Percentiles rank a stretch among this genome's conserved stretches.
Conservation (phyloP, 768 basidiomycete species). For the Hygrophoropsis aurantiaca region DNA sequence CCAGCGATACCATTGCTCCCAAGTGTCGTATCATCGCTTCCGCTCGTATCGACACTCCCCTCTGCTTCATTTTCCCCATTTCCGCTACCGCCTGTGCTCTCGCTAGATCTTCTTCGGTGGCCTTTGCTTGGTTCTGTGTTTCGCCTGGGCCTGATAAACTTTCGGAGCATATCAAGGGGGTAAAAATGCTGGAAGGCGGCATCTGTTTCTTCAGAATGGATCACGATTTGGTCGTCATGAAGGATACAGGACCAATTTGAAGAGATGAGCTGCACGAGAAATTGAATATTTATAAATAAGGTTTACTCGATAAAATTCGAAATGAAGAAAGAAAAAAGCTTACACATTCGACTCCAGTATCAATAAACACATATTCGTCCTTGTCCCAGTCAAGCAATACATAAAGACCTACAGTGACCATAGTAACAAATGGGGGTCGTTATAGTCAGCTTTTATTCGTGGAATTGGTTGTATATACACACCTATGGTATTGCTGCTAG, state of each 20-base stretch:
- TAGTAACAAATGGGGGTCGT: conserved; percentile 28
- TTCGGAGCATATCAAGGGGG: conserved; percentile 42
- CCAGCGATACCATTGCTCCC: too few species aligned
- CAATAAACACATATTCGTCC: conserved; percentile 67
- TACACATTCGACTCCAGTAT: conserved; percentile 74
- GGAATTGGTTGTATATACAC: too few species aligned
- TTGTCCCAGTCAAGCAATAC: conserved; percentile 66
- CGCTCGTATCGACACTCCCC: too few species aligned
- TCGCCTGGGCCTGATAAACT: conserved; percentile 24
- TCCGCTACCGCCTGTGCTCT: too few species aligned
- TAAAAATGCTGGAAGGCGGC: conserved; percentile 71
- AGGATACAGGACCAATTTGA: conserved; percentile 81
- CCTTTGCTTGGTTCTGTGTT: conserved; percentile 8
- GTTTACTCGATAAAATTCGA: too few species aligned
- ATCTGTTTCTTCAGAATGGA: conserved; percentile 71
- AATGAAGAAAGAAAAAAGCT: conserved; percentile 26
- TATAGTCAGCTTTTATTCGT: too few species aligned
- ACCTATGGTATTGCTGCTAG: conserved; percentile 38
- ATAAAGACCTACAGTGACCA: conserved; percentile 60
- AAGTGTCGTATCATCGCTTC: too few species aligned
- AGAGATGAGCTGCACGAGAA: conserved; percentile 48
- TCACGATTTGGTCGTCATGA: conserved; percentile 64
- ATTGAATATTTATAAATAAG: background rate
- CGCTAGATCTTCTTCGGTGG: too few species aligned
- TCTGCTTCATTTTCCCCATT: too few species aligned